Percentiles rank a stretch among this genome's conserved stretches.
phyloP scores from a whole-genome alignment of 768 basidiomycete species.

The Mycena latifolia region DNA sequence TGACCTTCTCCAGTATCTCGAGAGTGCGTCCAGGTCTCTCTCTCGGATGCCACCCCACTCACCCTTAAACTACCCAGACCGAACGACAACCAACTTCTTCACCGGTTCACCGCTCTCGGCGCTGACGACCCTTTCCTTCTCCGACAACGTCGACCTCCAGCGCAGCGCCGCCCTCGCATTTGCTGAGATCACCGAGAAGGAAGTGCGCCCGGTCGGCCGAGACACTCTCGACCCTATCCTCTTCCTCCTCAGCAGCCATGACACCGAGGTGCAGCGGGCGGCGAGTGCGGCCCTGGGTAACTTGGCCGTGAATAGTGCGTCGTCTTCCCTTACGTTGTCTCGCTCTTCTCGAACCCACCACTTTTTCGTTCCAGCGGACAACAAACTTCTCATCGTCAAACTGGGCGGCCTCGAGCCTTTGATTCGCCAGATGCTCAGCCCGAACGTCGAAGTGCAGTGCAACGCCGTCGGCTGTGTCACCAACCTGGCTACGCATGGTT shows the following conservation, averaged over 20 bases:
- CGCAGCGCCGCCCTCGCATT: constrained; percentile 98
- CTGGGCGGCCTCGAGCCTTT: constrained; percentile 97
- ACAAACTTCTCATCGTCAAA: constrained; percentile 98
- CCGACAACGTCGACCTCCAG: constrained; percentile 99
- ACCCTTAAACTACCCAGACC: constrained; percentile 68
- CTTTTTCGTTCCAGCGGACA: constrained; percentile 76
- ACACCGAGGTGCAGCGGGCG: constrained; percentile 98
- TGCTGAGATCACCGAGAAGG: constrained; percentile 99
- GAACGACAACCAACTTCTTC: constrained; percentile 99
- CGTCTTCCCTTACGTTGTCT: constrained; percentile 27
- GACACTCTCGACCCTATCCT: constrained; percentile 99
- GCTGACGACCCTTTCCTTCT: constrained; percentile 96
- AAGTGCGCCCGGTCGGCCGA: constrained; percentile 95
- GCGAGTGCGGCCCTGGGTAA: constrained; percentile 98
- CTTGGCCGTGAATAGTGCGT: constrained; percentile 96
- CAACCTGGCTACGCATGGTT: constrained; percentile 98
- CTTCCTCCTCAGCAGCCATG: constrained; percentile 96
- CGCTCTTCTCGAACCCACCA: constrained; percentile 25
- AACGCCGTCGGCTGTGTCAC: constrained; percentile 99
- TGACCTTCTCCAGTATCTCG: constrained; percentile 95
- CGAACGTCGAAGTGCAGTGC: constrained; percentile 99
- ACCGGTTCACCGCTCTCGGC: constrained; percentile 92
- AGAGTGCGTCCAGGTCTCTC: constrained; percentile 73
- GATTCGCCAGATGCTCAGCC: constrained; percentile 98
- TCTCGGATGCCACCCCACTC: constrained; percentile 13